Conservation (phyloP, 108 stramenopile genomes). For the Nitzschia sp. region DNA sequence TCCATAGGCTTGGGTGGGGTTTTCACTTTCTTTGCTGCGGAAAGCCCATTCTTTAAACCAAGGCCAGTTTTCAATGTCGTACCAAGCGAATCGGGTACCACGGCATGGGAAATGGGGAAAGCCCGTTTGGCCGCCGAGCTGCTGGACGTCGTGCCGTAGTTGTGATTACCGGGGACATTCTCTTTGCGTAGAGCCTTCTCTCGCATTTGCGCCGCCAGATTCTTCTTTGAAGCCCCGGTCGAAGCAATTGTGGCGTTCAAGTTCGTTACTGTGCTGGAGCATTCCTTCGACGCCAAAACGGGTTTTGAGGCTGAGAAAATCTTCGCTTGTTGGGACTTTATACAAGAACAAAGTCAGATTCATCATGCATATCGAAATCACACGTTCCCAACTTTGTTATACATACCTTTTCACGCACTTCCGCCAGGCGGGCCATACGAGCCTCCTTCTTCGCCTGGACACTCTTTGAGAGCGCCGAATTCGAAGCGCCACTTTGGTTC, state of each 20-base stretch:
- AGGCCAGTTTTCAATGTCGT: constrained; percentile 18
- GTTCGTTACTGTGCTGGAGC: constrained; percentile 16
- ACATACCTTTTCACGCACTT: constrained; percentile 35
- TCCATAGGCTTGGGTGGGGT: constrained; percentile 60
- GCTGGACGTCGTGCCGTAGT: constrained; percentile 3
- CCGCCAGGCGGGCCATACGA: constrained; percentile 54
- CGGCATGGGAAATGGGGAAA: constrained; percentile 10
- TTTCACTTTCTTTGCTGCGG: constrained; percentile 13
- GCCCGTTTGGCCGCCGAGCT: background rate
- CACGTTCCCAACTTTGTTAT: background rate
- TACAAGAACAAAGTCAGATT: background rate
- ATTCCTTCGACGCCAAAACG: constrained; percentile 27
- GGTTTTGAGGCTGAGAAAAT: constrained; percentile 32
- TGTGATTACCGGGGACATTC: constrained; percentile 17
- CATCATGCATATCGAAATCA: too few species aligned
- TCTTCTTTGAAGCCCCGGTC: constrained; percentile 29
- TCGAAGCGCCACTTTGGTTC: background rate
- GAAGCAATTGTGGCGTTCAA: constrained; percentile 29
- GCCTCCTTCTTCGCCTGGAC: constrained; percentile 48
- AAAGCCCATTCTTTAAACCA: constrained; percentile 22
- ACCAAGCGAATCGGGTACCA: constrained; percentile 12
- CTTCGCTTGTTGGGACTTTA: constrained; percentile 24
- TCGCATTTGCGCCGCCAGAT: constrained; percentile 68
- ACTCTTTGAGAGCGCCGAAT: constrained; percentile 39
- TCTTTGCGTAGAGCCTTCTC: constrained; percentile 62